Conservation (phyloP, 2,329 filamentous ascomycete genomes). For the Exophiala viscosa region DNA sequence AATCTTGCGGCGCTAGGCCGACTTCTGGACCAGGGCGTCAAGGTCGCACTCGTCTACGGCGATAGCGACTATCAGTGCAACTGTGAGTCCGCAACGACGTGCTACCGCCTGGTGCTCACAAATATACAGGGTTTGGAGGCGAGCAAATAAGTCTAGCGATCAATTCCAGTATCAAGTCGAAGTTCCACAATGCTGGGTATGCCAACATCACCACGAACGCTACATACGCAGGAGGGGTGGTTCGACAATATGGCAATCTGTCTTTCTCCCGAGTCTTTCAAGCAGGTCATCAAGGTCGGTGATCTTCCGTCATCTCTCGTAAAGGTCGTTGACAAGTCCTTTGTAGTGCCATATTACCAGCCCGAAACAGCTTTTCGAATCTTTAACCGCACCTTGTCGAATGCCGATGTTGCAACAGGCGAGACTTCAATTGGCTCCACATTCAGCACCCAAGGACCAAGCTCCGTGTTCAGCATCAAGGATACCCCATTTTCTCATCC, state of each 20-base stretch:
- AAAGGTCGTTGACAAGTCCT: background rate
- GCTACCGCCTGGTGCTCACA: background rate
- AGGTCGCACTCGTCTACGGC: slow-evolving; percentile 51
- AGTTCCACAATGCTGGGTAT: slow-evolving; percentile 52
- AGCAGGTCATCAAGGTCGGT: slow-evolving; percentile 26
- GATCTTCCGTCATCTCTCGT: background rate
- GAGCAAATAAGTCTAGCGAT: slow-evolving; percentile 51
- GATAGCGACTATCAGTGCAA: slow-evolving; percentile 54
- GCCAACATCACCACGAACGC: slow-evolving; percentile 41
- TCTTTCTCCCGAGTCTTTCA: slow-evolving; percentile 49
- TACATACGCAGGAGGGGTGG: slow-evolving; percentile 43
- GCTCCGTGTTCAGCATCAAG: slow-evolving; percentile 13
- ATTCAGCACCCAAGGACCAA: slow-evolving; percentile 36
- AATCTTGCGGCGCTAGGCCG: slow-evolving; percentile 39
- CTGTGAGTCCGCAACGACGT: slow-evolving; percentile 33
- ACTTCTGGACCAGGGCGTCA: slow-evolving; percentile 50
- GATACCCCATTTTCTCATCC: slow-evolving; percentile 40
- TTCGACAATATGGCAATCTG: slow-evolving; percentile 45
- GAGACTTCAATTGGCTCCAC: slow-evolving; percentile 37
- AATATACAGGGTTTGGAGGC: slow-evolving; percentile 48
- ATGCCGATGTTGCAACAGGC: slow-evolving; percentile 55
- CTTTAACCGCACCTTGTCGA: slow-evolving; percentile 51
- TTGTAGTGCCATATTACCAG: slow-evolving; percentile 51
- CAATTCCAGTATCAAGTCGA: slow-evolving; percentile 41
- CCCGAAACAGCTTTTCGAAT: slow-evolving; percentile 54